These are phyloP conservation scores for Neurospora tetraspora DNA, from an alignment of 495 filamentous ascomycete species.

Conservation along the genomic window DNA sequence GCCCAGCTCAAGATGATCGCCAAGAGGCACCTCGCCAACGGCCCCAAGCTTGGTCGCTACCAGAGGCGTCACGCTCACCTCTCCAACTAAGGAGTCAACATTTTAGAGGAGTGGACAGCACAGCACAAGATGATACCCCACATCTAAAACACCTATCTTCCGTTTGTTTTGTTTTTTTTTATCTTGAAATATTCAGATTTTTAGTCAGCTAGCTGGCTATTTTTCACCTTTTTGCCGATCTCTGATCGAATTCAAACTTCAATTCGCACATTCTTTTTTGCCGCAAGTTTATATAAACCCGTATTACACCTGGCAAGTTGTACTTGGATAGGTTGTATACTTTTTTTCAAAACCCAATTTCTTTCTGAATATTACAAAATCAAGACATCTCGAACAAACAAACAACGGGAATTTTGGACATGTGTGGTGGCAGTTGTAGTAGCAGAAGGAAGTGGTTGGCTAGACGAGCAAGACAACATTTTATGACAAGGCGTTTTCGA, in stretches of 20 bases:
- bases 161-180: not conserved
- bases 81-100: not conserved
- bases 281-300: not conserved
- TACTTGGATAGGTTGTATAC: not conserved
- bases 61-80: not conserved
- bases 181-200: not conserved
- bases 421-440: not conserved
- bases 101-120: not conserved
- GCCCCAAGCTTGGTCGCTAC: not conserved
- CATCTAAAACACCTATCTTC: not conserved
- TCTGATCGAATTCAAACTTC: not conserved
- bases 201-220: not conserved
- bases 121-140: not conserved
- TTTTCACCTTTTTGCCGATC: not conserved
- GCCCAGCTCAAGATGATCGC: slow-evolving; percentile 26
- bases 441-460: no score
- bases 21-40: not conserved
- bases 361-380: not conserved
- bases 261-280: not conserved
- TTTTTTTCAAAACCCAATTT: not conserved
- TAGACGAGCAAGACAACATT: not conserved
- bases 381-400: not conserved
- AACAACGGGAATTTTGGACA: not conserved
- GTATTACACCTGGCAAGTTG: not conserved
- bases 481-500: not conserved